A percentile compares a stretch with the other conserved stretches of the same genome.
Conservation (phyloP, 768 basidiomycete genomes). For the Mycena capillaripes region DNA sequence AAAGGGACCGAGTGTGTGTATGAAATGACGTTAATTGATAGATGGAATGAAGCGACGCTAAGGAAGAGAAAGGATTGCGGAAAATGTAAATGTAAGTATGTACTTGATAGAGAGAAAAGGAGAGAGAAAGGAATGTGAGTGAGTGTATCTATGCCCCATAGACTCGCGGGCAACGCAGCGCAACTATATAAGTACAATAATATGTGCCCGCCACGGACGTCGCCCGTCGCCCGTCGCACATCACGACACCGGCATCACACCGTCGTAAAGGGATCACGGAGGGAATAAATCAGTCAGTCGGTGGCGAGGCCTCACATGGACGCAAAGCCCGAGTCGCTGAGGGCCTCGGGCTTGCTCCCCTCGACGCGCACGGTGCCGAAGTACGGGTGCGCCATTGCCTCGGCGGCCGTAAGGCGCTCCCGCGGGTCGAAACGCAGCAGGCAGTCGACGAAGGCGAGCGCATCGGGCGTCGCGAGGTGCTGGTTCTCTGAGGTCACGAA, state of each 20-base stretch:
- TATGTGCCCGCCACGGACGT: not conserved
- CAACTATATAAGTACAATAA: not conserved
- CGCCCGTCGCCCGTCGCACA: not conserved
- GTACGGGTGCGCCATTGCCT: conserved; percentile 91
- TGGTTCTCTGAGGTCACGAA: conserved; percentile 97
- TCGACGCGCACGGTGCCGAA: conserved; percentile 71
- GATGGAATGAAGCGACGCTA: not conserved
- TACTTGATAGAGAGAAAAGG: not conserved
- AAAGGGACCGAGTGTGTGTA: not conserved
- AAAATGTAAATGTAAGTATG: too few relatives aligned
- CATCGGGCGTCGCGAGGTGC: conserved; percentile 94
- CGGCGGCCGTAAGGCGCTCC: conserved; percentile 93
- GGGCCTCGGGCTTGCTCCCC: conserved; percentile 26
- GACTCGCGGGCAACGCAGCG: too few relatives aligned
- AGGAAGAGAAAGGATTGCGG: not conserved
- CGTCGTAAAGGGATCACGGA: too few relatives aligned
- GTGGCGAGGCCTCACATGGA: conserved; percentile 14
- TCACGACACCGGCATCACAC: not conserved
- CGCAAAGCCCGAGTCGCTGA: conserved; percentile 35
- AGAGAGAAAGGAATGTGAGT: not conserved
- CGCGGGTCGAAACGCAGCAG: conserved; percentile 97
- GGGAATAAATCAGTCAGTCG: too few relatives aligned
- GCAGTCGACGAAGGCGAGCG: conserved; percentile 95
- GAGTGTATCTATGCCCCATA: too few relatives aligned
- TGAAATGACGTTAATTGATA: not conserved